Percentiles rank a stretch among this genome's conserved stretches.
These are phyloP conservation scores for Pythium pyrilobum DNA, from an alignment of 352 stramenopile genomes.

Conservation along the genomic window DNA sequence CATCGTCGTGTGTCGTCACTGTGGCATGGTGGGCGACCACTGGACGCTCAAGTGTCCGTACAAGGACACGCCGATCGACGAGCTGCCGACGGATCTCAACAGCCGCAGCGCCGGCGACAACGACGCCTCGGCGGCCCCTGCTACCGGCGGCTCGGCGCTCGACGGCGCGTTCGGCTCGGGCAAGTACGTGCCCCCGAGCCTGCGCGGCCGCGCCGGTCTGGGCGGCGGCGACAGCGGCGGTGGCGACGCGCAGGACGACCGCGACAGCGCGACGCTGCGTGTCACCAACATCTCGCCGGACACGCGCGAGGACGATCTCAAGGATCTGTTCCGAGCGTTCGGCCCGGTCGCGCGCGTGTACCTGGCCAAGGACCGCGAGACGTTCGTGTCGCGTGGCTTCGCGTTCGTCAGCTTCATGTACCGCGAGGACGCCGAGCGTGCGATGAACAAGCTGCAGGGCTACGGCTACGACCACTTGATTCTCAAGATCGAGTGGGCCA, in stretches of 20 bases:
- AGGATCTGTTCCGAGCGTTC: conserved; percentile 97
- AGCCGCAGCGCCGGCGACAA: conserved; percentile 33
- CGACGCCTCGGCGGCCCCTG: conserved; percentile 25
- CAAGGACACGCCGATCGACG: conserved; percentile 82
- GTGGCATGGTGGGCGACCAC: conserved; percentile 87
- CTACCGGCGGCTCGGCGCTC: conserved; percentile 43
- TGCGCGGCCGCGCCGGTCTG: conserved; percentile 52
- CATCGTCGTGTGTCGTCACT: conserved; percentile 87
- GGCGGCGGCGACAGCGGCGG: conserved; percentile 24
- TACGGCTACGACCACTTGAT: conserved; percentile 99
- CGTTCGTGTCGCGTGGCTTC: conserved; percentile 96
- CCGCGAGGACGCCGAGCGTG: conserved; percentile 93
- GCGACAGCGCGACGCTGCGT: conserved; percentile 91
- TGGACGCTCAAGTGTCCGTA: conserved; percentile 91
- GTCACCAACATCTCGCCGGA: conserved; percentile 99
- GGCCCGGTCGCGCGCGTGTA: conserved; percentile 97
- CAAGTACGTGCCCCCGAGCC: conserved; percentile 85
- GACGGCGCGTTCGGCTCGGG: conserved; percentile 71
- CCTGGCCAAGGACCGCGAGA: conserved; percentile 98
- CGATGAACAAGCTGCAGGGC: conserved; percentile 96
- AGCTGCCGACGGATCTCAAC: conserved; percentile 65
- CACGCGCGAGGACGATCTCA: conserved; percentile 97
- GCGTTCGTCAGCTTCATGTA: conserved; percentile 98
- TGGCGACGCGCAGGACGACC: conserved; percentile 46
- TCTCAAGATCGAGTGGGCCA: conserved; percentile 99